Percentiles rank a stretch among this genome's conserved stretches.
These are phyloP conservation scores for Ceratocystis papillata DNA, from an alignment of 2,329 filamentous ascomycete genomes.

Conservation along the genomic window DNA sequence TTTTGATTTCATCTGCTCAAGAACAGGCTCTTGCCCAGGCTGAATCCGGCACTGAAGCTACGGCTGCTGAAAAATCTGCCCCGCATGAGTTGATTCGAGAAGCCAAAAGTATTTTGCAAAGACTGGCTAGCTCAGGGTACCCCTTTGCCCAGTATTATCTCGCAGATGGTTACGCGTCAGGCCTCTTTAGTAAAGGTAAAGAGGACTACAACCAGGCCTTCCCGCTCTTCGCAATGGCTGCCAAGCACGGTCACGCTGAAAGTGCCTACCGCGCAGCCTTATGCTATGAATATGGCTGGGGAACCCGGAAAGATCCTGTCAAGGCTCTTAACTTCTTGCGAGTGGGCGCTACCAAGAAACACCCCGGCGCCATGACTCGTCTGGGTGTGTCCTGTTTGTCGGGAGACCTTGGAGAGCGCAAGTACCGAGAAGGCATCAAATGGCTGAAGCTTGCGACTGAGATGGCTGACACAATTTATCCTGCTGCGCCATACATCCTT, in stretches of 20 bases:
- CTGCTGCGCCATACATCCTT: constrained; percentile 82
- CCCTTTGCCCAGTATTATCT: constrained; percentile 98
- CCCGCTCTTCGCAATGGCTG: constrained; percentile 80
- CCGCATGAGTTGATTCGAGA: constrained; percentile 65
- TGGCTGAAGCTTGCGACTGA: constrained; percentile 93
- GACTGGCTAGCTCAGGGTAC: constrained; percentile 75
- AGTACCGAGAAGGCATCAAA: constrained; percentile 83
- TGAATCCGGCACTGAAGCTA: constrained; percentile 33
- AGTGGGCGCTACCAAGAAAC: constrained; percentile 80
- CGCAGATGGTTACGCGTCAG: constrained; percentile 85
- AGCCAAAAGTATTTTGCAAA: constrained; percentile 79
- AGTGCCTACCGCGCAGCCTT: constrained; percentile 86
- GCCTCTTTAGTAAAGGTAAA: constrained; percentile 88
- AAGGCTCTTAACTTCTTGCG: constrained; percentile 93
- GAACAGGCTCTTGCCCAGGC: constrained; percentile 54
- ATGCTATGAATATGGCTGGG: constrained; percentile 98
- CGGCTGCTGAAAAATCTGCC: constrained; percentile 39
- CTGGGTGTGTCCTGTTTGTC: constrained; percentile 82
- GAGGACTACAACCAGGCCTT: constrained; percentile 87
- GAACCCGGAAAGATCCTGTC: constrained; percentile 74
- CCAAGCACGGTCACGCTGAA: constrained; percentile 94
- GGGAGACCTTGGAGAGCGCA: constrained; percentile 76
- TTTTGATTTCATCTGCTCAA: constrained; percentile 80
- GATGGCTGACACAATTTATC: constrained; percentile 82
- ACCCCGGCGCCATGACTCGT: constrained; percentile 88